Evolutionary conservation across 1,139 yeast species (phyloP), one percentile per base, ranked within the genome.

Genomic region (Yamadazyma friedrichii): DNA sequence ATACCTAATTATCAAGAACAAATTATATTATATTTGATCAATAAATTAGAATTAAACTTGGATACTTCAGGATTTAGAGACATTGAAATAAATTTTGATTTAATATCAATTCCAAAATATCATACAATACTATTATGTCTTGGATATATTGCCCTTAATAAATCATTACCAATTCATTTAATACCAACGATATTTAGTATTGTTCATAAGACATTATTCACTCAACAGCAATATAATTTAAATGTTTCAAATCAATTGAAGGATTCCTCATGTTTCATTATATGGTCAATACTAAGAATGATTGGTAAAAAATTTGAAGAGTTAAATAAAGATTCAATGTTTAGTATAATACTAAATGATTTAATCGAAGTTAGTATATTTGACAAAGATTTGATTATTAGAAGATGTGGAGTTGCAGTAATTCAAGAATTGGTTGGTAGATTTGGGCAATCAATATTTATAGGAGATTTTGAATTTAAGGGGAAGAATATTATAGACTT

Each of bases 321-420:
- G 1, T 47, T 63, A 28, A 39, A 42, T 6, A 46, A 51, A 24
- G 40, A 50, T 1, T 39, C 29, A 4, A 40, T 64, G 31, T 39
- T 60, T 49, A 48, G 54, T 15, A 42, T 43, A 2, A 45, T 64
- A 1, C 68, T 82, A 33, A 49, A 62, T 11, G 76, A 74, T 45
- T 56, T 88, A 22, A 55, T 86, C 2, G 59, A 70, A 13, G 72
- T 80, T 1, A 64, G 82, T 11, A 70, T 87, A 35, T 83, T 84
- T 54, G 98, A 91, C 56, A 64, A 73, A 20, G 96, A 89, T 41
- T 67, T 88, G 24, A 72, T 82, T 42, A 77, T 89, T 11, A 69
- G 96, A 43, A 70, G 95, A 43, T 93, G 97, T 26, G 84, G 91
- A 0, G 70, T 88, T 10, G 96, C 97, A 0, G 94, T 95, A 0